phyloP scores from a whole-genome alignment of 1,284 basidiomycete species.

The Tilletia setariae region DNA sequence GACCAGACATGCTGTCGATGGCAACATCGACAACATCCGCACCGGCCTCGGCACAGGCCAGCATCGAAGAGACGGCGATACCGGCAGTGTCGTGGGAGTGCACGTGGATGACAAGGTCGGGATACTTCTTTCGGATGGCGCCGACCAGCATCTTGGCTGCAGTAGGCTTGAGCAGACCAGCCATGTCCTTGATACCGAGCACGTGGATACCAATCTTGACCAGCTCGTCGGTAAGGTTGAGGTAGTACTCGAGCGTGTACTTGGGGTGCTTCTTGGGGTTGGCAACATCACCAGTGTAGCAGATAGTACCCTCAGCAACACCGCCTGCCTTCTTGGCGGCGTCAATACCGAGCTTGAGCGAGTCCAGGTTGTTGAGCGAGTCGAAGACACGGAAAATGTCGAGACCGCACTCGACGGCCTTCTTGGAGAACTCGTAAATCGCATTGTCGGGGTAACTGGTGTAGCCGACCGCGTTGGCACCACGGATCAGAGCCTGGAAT shows the following conservation, averaged over 20 bases:
- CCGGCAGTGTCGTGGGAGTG: constrained; percentile 99
- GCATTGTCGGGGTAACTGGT: constrained; percentile 99
- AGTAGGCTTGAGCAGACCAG: constrained; percentile 91
- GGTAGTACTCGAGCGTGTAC: constrained; percentile 97
- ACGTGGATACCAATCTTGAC: constrained; percentile 95
- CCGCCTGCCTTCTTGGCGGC: constrained; percentile 99
- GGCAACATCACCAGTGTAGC: constrained; percentile 97
- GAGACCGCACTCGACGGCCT: constrained; percentile 96
- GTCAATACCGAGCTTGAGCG: constrained; percentile 66
- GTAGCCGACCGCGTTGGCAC: constrained; percentile 98
- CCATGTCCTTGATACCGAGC: constrained; percentile 99
- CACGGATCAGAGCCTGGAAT: constrained; percentile 95
- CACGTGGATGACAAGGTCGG: constrained; percentile 96
- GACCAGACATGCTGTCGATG: constrained; percentile 91
- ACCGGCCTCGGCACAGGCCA: constrained; percentile 89
- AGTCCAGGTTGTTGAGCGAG: constrained; percentile 64
- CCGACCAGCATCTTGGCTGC: constrained; percentile 90
- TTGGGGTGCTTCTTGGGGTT: constrained; percentile 86
- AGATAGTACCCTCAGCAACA: constrained; percentile 82
- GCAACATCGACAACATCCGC: constrained; percentile 98
- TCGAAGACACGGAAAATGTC: constrained; percentile 99
- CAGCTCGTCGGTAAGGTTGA: constrained; percentile 90
- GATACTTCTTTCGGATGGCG: constrained; percentile 90
- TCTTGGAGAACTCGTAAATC: constrained; percentile 76
- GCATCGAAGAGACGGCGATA: constrained; percentile 93